Evolutionary conservation across 805 yeast species (phyloP), one percentile per base, ranked within the genome.

Genomic region (Candida ovalis): DNA sequence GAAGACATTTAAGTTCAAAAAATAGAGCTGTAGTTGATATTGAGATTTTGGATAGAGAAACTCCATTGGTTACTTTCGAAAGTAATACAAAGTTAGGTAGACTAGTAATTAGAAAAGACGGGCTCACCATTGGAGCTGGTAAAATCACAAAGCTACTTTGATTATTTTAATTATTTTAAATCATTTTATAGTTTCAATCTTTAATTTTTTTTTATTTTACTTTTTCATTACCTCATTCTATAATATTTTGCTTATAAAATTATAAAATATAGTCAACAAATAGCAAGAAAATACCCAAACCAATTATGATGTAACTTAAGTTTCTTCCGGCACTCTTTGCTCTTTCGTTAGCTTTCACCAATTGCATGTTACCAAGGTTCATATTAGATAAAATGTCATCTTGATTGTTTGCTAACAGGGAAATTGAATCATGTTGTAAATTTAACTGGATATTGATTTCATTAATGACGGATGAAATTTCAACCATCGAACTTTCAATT

Each of bases 381-480:
- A 90, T 79, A 52, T 90, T 89, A 6, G 74, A 57, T 46, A 81
- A 78, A 1, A 88, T 79, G 52, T 80, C 80, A 51, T 80, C 81
- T 51, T 87, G 91, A 51, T 82, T 82, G 49, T 82, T 84, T 42
- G 81, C 64, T 52, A 90, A 70, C 36, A 73, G 70, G 43, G 77
- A 73, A 15, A 90, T 85, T 61, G 79, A 82, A 45, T 84, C 85
- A 5, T 85, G 80, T 66, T 90, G 97, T 1, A 79, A 64, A 22
- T 80, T 78, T 42, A 90, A 71, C 61, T 91, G 96, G 46, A 82
- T 72, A 12, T 88, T 76, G 46, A 90, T 71, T 59, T 88, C 94
- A 22, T 82, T 73, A 59, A 90, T 92, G 52, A 91, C 65, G 46
- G 82, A 78, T 1, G 90, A 77, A 39, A 91, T 84, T 59, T 88